Base-by-base conservation (phyloP, 192 early-diverging fungal genomes). In the Coemansia sp. region DNA sequence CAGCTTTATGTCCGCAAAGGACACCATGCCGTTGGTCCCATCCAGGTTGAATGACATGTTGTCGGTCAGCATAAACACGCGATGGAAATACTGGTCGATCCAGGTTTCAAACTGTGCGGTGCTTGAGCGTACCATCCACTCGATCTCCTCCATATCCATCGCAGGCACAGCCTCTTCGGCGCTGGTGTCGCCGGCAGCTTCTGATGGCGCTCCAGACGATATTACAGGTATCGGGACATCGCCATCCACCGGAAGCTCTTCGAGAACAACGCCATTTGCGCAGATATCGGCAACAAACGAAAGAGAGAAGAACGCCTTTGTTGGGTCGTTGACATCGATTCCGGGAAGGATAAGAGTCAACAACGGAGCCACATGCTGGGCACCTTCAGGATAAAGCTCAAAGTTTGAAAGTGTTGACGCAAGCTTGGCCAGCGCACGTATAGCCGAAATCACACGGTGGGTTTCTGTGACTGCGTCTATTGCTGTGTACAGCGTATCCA, bases 291-390 rank as follows among this genome's bases (percentile, higher is more conserved):
- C 60, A 11, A 83, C 55, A 69, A 83, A 83, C 63, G 72, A 64
- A 64, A 83, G 60, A 20, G 81, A 64, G 66, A 73, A 78, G 70
- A 62, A 76, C 5, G 95, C 89, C 74, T 97, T 98, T 36, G 75
- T 85, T 2, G 92, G 88, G 62, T 98, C 96, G 75, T 98, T 98
- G 71, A 95, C 81, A 68, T 98, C 95, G 34, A 98, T 92, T 26
- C 95, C 96, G 0, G 95, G 95, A 14, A 95, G 87, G 5, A 87
- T 87, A 3, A 95, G 84, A 41, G 89, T 87, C 41, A 98, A 78
- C 62, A 98, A 76, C 14, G 89, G 87, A 0, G 88, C 70, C 1
- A 98, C 62, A 71, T 96, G 91, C 67, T 90, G 88, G 5, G 89
- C 95, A 11, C 96, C 96, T 46, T 90, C 85, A 7, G 95, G 91